These are phyloP conservation scores for Globisporangium megalacanthum DNA, from an alignment of 352 stramenopile species.

Conservation along the genomic window DNA sequence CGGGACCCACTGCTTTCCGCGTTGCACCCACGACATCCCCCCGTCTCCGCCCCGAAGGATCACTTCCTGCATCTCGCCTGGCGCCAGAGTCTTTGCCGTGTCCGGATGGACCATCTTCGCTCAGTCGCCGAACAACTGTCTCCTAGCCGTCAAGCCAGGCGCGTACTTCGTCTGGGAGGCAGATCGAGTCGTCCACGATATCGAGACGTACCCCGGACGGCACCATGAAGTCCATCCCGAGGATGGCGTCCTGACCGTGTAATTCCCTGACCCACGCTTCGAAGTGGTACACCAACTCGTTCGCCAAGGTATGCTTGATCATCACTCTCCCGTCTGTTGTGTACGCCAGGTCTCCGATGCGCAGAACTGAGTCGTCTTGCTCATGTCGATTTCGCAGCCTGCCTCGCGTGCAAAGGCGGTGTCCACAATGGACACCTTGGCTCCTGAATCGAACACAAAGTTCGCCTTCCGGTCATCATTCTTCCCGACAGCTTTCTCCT, in stretches of 20 bases:
- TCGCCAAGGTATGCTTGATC: slow-evolving; percentile 14
- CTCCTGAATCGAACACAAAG: slow-evolving; percentile 17
- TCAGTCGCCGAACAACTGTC: slow-evolving; percentile 2
- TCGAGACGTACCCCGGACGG: slow-evolving; percentile 9
- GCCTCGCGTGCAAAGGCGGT: no score
- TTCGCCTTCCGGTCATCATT: slow-evolving; percentile 15
- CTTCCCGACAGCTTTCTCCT: slow-evolving; percentile 14
- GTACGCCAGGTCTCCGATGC: slow-evolving; percentile 11
- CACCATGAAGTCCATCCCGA: slow-evolving; percentile 19
- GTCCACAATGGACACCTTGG: slow-evolving; percentile 17
- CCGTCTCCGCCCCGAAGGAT: no score
- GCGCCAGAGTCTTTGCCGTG: neutral
- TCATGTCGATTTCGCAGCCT: slow-evolving; percentile 12
- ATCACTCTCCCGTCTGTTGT: slow-evolving; percentile 3
- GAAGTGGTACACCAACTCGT: slow-evolving; percentile 12
- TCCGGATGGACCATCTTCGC: neutral
- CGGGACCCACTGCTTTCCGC: neutral
- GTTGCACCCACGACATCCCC: neutral
- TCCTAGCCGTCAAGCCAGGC: neutral
- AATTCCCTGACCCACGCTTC: slow-evolving; percentile 14
- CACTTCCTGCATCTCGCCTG: neutral
- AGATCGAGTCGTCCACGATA: slow-evolving; percentile 9
- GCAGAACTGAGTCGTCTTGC: slow-evolving; percentile 9
- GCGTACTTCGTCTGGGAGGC: slow-evolving; percentile 11
- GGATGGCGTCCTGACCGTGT: neutral